Evolutionary conservation across 257 asterid genomes (phyloP).

Genomic region (Hygrophila difformis): DNA sequence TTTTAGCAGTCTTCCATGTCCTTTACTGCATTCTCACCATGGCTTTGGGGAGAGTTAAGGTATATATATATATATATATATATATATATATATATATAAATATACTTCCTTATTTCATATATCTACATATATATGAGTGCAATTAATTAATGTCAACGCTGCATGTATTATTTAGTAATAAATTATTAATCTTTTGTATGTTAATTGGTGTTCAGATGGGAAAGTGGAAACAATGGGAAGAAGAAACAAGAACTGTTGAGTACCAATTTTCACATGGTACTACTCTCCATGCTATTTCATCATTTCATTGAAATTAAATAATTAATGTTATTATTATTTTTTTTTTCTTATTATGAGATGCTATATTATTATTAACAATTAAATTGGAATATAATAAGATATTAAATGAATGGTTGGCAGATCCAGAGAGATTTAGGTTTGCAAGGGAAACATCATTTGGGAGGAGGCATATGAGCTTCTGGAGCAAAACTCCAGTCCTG

Average conservation of each 20-base stretch:
- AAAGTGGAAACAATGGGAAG: slow-evolving; percentile 80
- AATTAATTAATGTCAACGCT: too few species aligned
- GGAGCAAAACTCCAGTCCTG: slow-evolving; percentile 63
- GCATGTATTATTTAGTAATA: too few species aligned
- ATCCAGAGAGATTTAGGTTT: slow-evolving; percentile 89
- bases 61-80: not conserved
- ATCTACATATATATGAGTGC: not conserved
- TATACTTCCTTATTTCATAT: not conserved
- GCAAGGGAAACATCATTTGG: slow-evolving; percentile 93
- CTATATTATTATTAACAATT: too few species aligned
- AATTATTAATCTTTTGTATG: not conserved
- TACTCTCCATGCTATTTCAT: too few species aligned
- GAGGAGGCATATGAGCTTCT: slow-evolving; percentile 76
- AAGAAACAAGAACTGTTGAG: slow-evolving; percentile 58
- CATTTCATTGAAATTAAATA: too few species aligned
- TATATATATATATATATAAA: too few species aligned
- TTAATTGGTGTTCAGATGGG: slow-evolving; percentile 58
- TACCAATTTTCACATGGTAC: slow-evolving; percentile 78
- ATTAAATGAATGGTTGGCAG: too few species aligned
- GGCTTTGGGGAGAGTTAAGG: slow-evolving; percentile 74
- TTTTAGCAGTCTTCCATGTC: slow-evolving; percentile 68
- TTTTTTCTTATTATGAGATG: too few species aligned
- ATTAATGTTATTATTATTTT: too few species aligned
- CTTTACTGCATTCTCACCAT: slow-evolving; percentile 61
- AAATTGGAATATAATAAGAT: too few species aligned